These are phyloP conservation scores for Tylopilus sp. DNA, from an alignment of 1,284 basidiomycete genomes.

Conservation along the genomic window DNA sequence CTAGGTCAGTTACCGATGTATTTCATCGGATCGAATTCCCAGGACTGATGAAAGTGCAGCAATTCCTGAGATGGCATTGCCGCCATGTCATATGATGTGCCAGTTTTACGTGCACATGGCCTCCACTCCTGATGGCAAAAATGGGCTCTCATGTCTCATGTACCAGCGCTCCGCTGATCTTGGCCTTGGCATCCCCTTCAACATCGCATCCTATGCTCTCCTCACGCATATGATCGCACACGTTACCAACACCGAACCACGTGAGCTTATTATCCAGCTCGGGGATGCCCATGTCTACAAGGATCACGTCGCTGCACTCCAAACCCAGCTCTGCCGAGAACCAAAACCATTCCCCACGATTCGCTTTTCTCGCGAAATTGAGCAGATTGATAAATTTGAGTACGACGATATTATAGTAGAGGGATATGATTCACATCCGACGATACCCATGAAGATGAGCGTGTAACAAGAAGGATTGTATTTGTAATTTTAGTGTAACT, in stretches of 20 bases:
- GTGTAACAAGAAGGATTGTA: slow-evolving; percentile 59
- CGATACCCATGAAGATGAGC: slow-evolving; percentile 98
- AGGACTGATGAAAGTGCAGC: slow-evolving; percentile 59
- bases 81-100: slow-evolving; percentile 98
- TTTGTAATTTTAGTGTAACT: too few species aligned
- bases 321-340: slow-evolving; percentile 83
- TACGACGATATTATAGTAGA: slow-evolving; percentile 88
- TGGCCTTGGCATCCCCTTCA: slow-evolving; percentile 98
- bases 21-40: neutral
- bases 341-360: slow-evolving; percentile 91
- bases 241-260: slow-evolving; percentile 88
- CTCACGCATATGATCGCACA: slow-evolving; percentile 97
- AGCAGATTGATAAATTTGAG: slow-evolving; percentile 84
- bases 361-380: slow-evolving; percentile 71
- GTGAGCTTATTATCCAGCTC: slow-evolving; percentile 93
- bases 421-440: slow-evolving; percentile 88
- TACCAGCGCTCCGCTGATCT: slow-evolving; percentile 98
- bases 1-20: slow-evolving; percentile 68
- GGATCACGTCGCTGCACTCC: slow-evolving; percentile 91
- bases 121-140: slow-evolving; percentile 63
- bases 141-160: slow-evolving; percentile 94
- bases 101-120: slow-evolving; percentile 98
- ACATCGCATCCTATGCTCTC: slow-evolving; percentile 97
- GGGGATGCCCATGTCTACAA: slow-evolving; percentile 98
- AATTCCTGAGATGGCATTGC: slow-evolving; percentile 94